These are phyloP conservation scores for Pezicula neosporulosa DNA, from an alignment of 2,329 filamentous ascomycete genomes.

Conservation along the genomic window DNA sequence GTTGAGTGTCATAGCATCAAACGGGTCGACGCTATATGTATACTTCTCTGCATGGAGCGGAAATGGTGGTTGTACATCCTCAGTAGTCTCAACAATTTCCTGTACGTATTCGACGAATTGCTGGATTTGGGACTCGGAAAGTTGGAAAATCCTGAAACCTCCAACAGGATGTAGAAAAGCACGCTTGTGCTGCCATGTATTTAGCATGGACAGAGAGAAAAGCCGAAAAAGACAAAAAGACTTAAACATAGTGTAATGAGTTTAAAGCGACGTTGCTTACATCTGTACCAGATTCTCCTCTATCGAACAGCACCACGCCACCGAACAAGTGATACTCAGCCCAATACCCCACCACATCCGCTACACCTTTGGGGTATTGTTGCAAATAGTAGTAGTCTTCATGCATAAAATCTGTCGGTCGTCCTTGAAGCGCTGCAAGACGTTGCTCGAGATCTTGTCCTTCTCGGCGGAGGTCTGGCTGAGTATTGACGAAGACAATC, in stretches of 20 bases:
- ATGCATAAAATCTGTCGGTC: constrained; percentile 15
- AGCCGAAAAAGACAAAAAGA: constrained; percentile 1
- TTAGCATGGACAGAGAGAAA: constrained; percentile 1
- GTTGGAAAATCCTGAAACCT: constrained; percentile 10
- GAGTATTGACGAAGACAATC: constrained; percentile 10
- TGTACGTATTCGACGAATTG: constrained; percentile 6
- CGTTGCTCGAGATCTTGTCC: constrained; percentile 2
- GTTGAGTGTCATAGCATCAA: constrained; percentile 11
- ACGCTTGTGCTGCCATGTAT: constrained; percentile 5
- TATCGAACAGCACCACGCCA: constrained; percentile 25
- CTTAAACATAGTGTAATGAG: too few relatives aligned
- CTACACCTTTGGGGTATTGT: constrained; percentile 21
- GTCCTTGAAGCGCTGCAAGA: constrained; percentile 4
- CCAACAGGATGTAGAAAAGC: constrained; percentile 9
- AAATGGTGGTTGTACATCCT: constrained; percentile 8
- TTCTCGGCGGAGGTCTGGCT: constrained; percentile 7
- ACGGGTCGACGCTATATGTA: constrained; percentile 9
- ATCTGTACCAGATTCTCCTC: constrained; percentile 9
- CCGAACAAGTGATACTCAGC: constrained; percentile 22
- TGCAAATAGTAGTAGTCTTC: constrained; percentile 11
- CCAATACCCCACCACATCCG: constrained; percentile 25
- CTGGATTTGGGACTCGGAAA: constrained; percentile 8
- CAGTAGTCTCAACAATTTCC: constrained; percentile 1
- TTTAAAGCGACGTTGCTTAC: neutral
- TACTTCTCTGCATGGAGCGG: constrained; percentile 8